Conservation (phyloP, 345 rosid genomes). For the Reutealis trisperma region DNA sequence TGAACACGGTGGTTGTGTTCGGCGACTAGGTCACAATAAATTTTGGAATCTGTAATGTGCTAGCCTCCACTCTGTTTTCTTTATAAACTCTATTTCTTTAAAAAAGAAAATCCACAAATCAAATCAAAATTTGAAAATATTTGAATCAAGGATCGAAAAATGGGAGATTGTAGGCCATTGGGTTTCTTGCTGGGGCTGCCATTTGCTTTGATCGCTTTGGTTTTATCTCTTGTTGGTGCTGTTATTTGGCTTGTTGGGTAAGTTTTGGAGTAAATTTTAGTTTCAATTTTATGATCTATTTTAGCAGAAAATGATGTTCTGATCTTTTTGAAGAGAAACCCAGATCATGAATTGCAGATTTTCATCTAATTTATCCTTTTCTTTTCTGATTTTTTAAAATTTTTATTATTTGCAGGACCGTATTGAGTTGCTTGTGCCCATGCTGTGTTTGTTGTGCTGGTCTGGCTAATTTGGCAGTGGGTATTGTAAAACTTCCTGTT, state of each 20-base stretch:
- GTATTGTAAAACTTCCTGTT: slow-evolving; percentile 67
- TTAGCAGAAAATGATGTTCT: not conserved
- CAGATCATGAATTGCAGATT: not conserved
- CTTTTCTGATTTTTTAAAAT: too few species aligned
- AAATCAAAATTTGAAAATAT: too few species aligned
- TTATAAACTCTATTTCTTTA: too few species aligned
- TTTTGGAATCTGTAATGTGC: not conserved
- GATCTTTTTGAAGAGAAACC: not conserved
- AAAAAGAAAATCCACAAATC: too few species aligned
- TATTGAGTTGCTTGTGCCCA: slow-evolving; percentile 86
- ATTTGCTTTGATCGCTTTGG: slow-evolving; percentile 67
- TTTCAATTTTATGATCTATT: not conserved
- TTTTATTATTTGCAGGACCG: slow-evolving; percentile 41
- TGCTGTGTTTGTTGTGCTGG: slow-evolving; percentile 73
- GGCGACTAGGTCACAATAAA: not conserved
- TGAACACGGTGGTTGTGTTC: not conserved
- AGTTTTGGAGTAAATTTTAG: not conserved
- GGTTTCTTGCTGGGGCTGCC: slow-evolving; percentile 85
- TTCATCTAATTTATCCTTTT: not conserved
- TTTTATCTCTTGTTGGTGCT: slow-evolving; percentile 65
- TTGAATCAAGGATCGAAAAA: slow-evolving; percentile 13
- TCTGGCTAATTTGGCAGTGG: slow-evolving; percentile 64
- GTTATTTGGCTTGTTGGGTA: slow-evolving; percentile 82
- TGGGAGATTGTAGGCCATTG: slow-evolving; percentile 77
- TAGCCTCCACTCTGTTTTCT: too few species aligned